phyloP scores from a whole-genome alignment of 2,329 filamentous ascomycete species.

The Gliomastix tumulicola region DNA sequence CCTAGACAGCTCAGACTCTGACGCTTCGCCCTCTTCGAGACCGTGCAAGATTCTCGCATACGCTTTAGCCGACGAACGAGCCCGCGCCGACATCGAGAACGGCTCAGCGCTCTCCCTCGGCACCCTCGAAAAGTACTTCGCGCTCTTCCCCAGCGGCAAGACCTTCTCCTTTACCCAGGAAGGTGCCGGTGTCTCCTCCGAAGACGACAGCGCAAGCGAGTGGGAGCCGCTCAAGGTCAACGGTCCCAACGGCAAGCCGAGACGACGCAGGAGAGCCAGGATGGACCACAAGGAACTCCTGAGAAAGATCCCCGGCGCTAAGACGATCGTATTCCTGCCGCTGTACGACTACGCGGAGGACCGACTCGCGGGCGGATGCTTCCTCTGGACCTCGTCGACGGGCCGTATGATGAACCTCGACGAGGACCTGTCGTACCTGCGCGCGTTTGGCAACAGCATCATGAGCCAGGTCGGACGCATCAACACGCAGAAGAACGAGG shows the following conservation, averaged over 20 bases:
- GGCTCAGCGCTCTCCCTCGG: constrained; percentile 16
- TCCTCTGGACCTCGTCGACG: constrained; percentile 23
- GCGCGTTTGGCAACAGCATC: constrained; percentile 4
- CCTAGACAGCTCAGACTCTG: constrained; percentile 19
- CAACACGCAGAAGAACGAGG: constrained; percentile 41
- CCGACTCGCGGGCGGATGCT: constrained; percentile 23
- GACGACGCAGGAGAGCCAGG: constrained; percentile 8
- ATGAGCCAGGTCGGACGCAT: constrained; percentile 50
- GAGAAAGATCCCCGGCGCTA: constrained; percentile 21
- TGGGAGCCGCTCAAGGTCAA: constrained; percentile 6
- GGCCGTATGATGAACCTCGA: constrained; percentile 27
- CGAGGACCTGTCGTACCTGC: constrained; percentile 27
- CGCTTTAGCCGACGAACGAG: constrained; percentile 14
- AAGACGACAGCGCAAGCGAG: constrained; percentile 21
- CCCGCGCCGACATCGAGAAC: constrained; percentile 15
- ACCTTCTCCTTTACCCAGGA: constrained; percentile 19
- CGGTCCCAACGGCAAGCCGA: too few relatives aligned
- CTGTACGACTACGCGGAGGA: constrained; percentile 25
- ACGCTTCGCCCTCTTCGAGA: constrained; percentile 13
- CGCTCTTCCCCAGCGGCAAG: constrained; percentile 19
- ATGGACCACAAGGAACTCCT: constrained; percentile 24
- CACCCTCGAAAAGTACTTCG: constrained; percentile 19
- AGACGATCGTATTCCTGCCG: constrained; percentile 24
- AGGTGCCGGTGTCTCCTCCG: constrained; percentile 17
- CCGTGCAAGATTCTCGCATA: constrained; percentile 20